These are phyloP conservation scores for Mollisia scopiformis DNA, from an alignment of 2,329 filamentous ascomycete genomes.

Conservation along the genomic window DNA sequence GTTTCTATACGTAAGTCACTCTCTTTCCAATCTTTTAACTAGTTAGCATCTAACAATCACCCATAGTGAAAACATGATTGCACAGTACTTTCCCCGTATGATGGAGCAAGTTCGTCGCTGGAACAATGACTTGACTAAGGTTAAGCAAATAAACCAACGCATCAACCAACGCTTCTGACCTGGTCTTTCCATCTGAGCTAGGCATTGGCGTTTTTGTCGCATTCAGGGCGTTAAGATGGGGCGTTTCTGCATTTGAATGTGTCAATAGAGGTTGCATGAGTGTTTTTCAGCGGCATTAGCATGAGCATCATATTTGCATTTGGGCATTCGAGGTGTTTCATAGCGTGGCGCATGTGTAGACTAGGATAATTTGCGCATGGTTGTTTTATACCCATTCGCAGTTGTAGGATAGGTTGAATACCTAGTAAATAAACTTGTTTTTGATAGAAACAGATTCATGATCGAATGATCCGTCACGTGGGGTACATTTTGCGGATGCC, in stretches of 20 bases:
- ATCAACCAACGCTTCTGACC: no score
- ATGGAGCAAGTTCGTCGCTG: no score
- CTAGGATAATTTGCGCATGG: background rate
- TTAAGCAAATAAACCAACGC: no score
- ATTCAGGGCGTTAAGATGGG: background rate
- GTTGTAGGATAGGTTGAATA: background rate
- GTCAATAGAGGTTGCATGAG: background rate
- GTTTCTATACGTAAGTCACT: constrained; percentile 71
- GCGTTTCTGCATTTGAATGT: background rate
- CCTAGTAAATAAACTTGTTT: background rate
- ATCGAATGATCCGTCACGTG: background rate
- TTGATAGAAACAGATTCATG: background rate
- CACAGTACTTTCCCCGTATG: constrained; percentile 74
- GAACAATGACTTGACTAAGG: no score
- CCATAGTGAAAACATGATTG: constrained; percentile 71
- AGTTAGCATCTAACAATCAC: constrained; percentile 27
- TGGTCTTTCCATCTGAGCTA: background rate
- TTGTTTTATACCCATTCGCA: background rate
- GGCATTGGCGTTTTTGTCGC: background rate
- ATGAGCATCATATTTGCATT: background rate
- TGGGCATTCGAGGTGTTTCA: background rate
- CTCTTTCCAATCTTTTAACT: background rate
- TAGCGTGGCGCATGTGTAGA: background rate
- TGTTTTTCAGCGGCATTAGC: background rate
- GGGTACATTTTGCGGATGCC: no score